Base-by-base conservation (phyloP, 148 eudicot species). In the Chenopodium quinoa region DNA sequence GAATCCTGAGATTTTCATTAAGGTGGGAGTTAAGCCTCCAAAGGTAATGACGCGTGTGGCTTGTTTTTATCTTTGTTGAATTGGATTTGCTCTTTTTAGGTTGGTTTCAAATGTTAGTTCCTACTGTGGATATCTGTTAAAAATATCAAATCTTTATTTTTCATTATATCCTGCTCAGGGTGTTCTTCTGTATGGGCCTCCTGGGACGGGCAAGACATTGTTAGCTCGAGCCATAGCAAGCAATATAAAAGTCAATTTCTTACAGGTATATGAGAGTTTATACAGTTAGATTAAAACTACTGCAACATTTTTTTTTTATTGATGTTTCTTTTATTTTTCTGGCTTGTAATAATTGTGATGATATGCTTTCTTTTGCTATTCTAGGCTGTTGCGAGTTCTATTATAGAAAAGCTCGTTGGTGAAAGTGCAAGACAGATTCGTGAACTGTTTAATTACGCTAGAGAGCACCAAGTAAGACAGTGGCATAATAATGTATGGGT, bases 111-210 rank as follows among this genome's bases (percentile, higher is more conserved):
- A 16, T 54, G 1, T 54, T 54, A 54, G 22, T 16, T 31, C 12
- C 40, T 23, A 23, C 25, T 23, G 25, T 23, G 25, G 25, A 23
- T 23, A 23, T 23, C 25, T 23, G 25, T 23, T 23, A 23, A 23
- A 23, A 23, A 23, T 23, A 23, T 23, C 25, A 23, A 23, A 23
- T 23, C 25, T 23, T 23, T 23, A 23, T 23, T 23, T 23, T 23
- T 23, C 25, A 23, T 23, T 23, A 23, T 23, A 23, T 23, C 25
- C 25, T 23, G 25, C 25, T 23, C 25, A 23, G 99, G 98, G 99
- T 86, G 98, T 95, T 87, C 99, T 93, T 85, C 95, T 96, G 11
- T 93, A 96, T 85, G 99, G 99, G 54, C 99, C 99, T 77, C 99
- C 98, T 82, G 98, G 99, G 63, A 93, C 98, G 20, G 99, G 99